Percentiles rank a stretch among this genome's conserved stretches.
phyloP scores from a whole-genome alignment of 805 yeast species.

The Millerozyma miso region DNA sequence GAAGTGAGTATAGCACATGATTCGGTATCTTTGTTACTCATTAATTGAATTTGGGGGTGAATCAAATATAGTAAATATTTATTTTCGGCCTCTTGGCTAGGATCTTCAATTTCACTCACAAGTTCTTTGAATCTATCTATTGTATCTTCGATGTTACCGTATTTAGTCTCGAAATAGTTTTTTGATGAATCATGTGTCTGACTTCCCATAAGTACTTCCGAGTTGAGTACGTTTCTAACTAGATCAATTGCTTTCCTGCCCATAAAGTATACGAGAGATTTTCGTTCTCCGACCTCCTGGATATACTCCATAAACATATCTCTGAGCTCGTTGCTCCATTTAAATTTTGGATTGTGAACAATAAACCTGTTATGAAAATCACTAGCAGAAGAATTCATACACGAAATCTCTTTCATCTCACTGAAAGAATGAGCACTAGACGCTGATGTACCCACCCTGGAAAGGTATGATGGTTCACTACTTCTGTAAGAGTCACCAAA shows the following conservation, averaged over 20 bases:
- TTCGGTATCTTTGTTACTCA: conserved; percentile 41
- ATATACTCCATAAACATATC: conserved; percentile 60
- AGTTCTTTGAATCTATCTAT: conserved; percentile 50
- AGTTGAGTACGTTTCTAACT: conserved; percentile 32
- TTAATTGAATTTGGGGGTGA: conserved; percentile 78
- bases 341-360: conserved; percentile 66
- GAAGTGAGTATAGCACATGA: conserved; percentile 52
- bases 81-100: conserved; percentile 43
- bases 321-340: conserved; percentile 73
- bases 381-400: conserved; percentile 19
- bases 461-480: not conserved
- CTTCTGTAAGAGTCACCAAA: not conserved
- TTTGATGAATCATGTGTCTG: conserved; percentile 9
- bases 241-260: conserved; percentile 47
- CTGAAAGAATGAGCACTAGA: conserved; percentile 25
- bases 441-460: conserved; percentile 8
- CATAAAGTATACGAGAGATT: conserved; percentile 41
- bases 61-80: conserved; percentile 64
- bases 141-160: conserved; percentile 26
- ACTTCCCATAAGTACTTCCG: conserved; percentile 13
- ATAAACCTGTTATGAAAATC: conserved; percentile 65
- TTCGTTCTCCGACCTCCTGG: conserved; percentile 39
- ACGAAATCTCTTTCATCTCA: conserved; percentile 21
- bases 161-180: conserved; percentile 11
- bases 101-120: conserved; percentile 36